These are phyloP conservation scores for Geotrichum restrictum DNA, from an alignment of 1,139 yeast species.

Conservation along the genomic window DNA sequence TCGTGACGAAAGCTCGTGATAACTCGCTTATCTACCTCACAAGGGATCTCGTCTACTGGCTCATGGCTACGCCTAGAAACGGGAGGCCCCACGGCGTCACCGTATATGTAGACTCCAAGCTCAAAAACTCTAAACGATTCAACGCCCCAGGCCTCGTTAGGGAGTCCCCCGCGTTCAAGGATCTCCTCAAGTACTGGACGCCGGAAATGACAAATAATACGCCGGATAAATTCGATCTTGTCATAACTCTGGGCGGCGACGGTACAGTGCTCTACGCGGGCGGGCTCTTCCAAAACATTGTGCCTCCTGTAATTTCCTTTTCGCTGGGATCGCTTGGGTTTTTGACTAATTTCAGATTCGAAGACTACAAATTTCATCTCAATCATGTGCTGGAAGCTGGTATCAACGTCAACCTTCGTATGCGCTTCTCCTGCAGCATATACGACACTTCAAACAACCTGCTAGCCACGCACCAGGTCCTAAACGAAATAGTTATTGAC, in stretches of 20 bases:
- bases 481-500: conserved; percentile 80
- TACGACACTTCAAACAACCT: conserved; percentile 47
- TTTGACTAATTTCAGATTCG: conserved; percentile 71
- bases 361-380: conserved; percentile 58
- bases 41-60: conserved; percentile 74
- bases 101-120: conserved; percentile 67
- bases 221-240: conserved; percentile 67
- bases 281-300: conserved; percentile 70
- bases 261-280: conserved; percentile 84
- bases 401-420: conserved; percentile 73
- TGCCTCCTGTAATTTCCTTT: conserved; percentile 85
- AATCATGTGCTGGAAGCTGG: conserved; percentile 59
- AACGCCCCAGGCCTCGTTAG: conserved; percentile 41
- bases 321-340: conserved; percentile 80
- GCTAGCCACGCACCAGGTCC: conserved; percentile 70
- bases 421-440: conserved; percentile 71
- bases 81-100: conserved; percentile 42
- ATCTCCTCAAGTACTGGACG: conserved; percentile 54
- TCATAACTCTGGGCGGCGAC: conserved; percentile 82
- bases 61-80: conserved; percentile 39
- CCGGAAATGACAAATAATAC: conserved; percentile 52
- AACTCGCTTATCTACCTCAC: conserved; percentile 70
- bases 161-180: conserved; percentile 36
- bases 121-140: conserved; percentile 60
- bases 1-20: conserved; percentile 86